Evolutionary conservation across 139 green algal genomes (phyloP).

Genomic region (Edaphochlamys debaryana): DNA sequence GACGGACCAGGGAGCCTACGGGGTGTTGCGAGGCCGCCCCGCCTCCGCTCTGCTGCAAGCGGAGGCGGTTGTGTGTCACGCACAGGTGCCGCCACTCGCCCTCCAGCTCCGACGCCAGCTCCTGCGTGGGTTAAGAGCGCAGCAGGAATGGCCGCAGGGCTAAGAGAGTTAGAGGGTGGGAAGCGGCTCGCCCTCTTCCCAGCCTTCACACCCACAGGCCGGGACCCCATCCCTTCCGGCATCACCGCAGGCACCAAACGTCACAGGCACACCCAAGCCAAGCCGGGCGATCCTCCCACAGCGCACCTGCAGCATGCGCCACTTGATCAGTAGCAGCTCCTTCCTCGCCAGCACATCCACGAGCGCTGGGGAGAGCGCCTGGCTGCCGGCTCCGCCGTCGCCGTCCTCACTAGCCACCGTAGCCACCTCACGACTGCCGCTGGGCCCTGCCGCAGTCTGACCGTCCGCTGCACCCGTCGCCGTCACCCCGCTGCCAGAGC

Average conservation of each 20-base stretch:
- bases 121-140: background rate
- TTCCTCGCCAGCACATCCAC: constrained; percentile 26
- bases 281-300: background rate
- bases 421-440: background rate
- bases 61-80: constrained; percentile 14
- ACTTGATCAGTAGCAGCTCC: constrained; percentile 34
- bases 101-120: constrained; percentile 22
- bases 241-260: background rate
- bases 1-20: too few species aligned
- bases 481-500: too few species aligned
- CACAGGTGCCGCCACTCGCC: constrained; percentile 21
- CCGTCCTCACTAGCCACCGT: too few species aligned
- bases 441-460: background rate
- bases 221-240: background rate
- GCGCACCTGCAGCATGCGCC: constrained; percentile 29
- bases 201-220: background rate
- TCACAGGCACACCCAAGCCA: background rate
- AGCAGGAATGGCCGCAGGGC: background rate
- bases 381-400: background rate
- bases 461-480: too few species aligned
- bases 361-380: background rate
- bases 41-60: background rate
- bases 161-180: background rate
- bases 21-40: too few species aligned
- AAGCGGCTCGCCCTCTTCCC: background rate